phyloP scores from a whole-genome alignment of 345 rosid species.

The Hibiscus mutabilis region DNA sequence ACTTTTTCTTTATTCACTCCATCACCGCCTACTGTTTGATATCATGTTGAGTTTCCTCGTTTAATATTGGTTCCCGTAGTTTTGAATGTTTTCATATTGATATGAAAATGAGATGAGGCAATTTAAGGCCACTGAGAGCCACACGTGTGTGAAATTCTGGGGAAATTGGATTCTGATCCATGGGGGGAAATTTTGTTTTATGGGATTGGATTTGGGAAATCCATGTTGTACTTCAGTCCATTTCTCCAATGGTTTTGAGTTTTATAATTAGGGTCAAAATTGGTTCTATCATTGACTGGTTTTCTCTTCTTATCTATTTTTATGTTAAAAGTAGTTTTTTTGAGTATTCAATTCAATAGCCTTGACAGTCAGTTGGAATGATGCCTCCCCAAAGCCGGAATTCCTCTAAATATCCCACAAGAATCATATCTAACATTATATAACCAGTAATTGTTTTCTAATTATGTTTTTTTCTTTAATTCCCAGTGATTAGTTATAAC shows the following conservation, averaged over 20 bases:
- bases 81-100: not conserved
- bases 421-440: not conserved
- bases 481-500: not conserved
- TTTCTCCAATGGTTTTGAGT: constrained; percentile 1
- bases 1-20: not conserved
- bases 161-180: constrained; percentile 1
- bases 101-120: not conserved
- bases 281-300: not conserved
- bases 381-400: not conserved
- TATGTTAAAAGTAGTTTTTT: not conserved
- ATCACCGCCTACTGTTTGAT: constrained; percentile 1
- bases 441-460: not conserved
- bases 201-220: constrained; percentile 15
- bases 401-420: not conserved
- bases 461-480: not conserved
- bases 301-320: not conserved
- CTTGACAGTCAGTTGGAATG: not conserved
- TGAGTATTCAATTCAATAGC: not conserved
- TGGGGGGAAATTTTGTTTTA: not conserved
- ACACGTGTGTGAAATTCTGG: not conserved
- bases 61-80: no score
- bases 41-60: constrained; percentile 1
- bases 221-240: not conserved
- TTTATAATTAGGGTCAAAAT: constrained; percentile 2
- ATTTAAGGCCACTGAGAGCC: constrained; percentile 1